These are phyloP conservation scores for Aspergillus felis DNA, from an alignment of 2,329 filamentous ascomycete species.

Conservation along the genomic window DNA sequence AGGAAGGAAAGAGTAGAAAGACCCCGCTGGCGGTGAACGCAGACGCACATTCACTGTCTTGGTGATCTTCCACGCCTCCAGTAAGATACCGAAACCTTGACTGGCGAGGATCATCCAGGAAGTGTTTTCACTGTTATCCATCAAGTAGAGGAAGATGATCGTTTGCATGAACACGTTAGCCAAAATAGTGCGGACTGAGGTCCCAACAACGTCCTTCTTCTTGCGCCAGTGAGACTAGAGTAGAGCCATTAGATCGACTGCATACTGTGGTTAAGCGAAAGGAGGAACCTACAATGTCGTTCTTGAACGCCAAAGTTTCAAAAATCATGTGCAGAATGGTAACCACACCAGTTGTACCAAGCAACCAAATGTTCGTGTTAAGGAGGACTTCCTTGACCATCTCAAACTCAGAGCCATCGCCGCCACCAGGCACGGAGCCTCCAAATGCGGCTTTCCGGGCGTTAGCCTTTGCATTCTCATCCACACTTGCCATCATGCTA, in stretches of 20 bases:
- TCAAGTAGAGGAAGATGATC: conserved; percentile 91
- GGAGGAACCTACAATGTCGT: conserved; percentile 65
- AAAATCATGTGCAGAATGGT: conserved; percentile 90
- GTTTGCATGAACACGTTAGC: conserved; percentile 97
- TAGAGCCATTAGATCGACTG: background rate
- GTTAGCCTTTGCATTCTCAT: conserved; percentile 81
- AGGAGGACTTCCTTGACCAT: conserved; percentile 95
- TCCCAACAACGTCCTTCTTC: conserved; percentile 98
- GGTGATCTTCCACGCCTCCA: conserved; percentile 92
- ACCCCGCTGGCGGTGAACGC: conserved; percentile 63
- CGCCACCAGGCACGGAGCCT: conserved; percentile 66
- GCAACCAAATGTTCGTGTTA: conserved; percentile 88
- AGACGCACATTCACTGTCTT: conserved; percentile 88
- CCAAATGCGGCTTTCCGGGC: conserved; percentile 74
- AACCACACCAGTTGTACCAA: conserved; percentile 78
- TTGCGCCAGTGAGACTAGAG: conserved; percentile 83
- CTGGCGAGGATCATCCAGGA: conserved; percentile 98
- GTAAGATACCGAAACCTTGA: conserved; percentile 77
- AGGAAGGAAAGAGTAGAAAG: conserved; percentile 69
- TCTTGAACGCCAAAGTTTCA: conserved; percentile 94
- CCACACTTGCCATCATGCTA: conserved; percentile 75
- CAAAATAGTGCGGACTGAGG: conserved; percentile 91
- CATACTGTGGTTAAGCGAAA: background rate
- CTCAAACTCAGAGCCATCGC: conserved; percentile 91
- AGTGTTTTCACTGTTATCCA: conserved; percentile 97